Evolutionary conservation across 2,329 filamentous ascomycete genomes (phyloP), one percentile per base, ranked within the genome.

Genomic region (Lasiodiplodia theobromae): DNA sequence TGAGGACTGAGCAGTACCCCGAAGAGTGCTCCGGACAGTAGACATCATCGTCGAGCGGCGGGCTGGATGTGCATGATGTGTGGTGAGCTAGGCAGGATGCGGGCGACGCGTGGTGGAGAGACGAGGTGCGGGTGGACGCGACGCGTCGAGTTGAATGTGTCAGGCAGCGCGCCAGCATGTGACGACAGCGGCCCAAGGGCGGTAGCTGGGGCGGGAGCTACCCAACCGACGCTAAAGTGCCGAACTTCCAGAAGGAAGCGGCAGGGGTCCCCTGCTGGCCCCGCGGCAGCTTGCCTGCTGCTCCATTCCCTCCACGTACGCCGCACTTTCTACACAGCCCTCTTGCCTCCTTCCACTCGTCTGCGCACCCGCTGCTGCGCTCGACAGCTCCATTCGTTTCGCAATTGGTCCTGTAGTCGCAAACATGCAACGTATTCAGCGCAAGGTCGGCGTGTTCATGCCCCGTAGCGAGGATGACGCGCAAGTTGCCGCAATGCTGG

Each of bases 381-480:
- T 40, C 64, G 8, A 34, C 16, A 51, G n/a, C 65, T 40, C 28
- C n/a, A 47, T n/a, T 25, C 21, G 47, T 28, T 56, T 25, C 40
- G 53, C 65, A 67, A 64, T 64, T 60, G 51, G 31, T 37, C 47
- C 25, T 16, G 14, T 47, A 6, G 34, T 66, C 63, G 25, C 72
- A 74, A 86, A 74, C 56, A 92, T 92, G 89, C 88, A 91, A 78
- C 87, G 88, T 54, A 86, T 96, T 81, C 89, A 94, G 76, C 85
- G 92, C 71, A 88, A 90, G 75, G 90, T 94, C 73, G 92, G 91
- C 70, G 90, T 87, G 79, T 87, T 94, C 76, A 86, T 89, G 80
- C 88, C 87, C 75, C 87, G 89, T 70, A 88, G 89, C 28, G 91
- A 90, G 68, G 91, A 96, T 79, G 91, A 93, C 77, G 90, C 90